Conservation (phyloP, 2,329 filamentous ascomycete species). For the Xylaria hypoxylon region DNA sequence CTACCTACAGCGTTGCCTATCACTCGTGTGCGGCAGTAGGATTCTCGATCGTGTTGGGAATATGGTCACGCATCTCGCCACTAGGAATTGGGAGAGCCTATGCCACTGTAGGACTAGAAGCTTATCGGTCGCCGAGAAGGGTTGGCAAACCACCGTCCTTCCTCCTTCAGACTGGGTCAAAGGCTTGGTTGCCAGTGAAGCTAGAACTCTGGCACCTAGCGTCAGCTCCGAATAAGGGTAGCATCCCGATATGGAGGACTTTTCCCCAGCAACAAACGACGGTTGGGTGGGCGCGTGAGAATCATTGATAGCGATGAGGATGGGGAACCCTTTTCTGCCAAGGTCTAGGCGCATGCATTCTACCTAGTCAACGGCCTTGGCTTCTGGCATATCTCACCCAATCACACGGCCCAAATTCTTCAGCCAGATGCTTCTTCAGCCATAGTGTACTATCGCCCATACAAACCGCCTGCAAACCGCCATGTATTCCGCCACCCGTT, state of each 20-base stretch:
- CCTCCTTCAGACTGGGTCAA: conserved; percentile 27
- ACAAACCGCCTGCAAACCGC: no score
- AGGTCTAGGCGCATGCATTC: conserved; percentile 27
- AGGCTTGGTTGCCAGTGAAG: conserved; percentile 12
- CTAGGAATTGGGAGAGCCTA: conserved; percentile 5
- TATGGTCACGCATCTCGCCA: conserved; percentile 25
- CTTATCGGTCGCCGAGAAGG: conserved; percentile 35
- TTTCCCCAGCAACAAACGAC: conserved; percentile 10
- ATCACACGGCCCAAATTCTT: conserved; percentile 1
- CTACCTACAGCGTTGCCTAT: conserved; percentile 6
- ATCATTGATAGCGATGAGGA: background rate
- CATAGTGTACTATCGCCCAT: background rate
- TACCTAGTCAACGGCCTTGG: background rate
- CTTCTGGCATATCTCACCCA: conserved; percentile 16
- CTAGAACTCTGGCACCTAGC: background rate
- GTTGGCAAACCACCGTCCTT: conserved; percentile 26
- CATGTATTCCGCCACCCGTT: conserved; percentile 8
- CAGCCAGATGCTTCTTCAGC: background rate
- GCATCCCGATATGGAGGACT: conserved; percentile 18
- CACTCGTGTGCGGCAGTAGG: conserved; percentile 17
- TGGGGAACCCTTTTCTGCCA: conserved; percentile 21
- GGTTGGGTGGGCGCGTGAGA: background rate
- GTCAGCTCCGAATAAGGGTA: conserved; percentile 25
- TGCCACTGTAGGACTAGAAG: conserved; percentile 8
- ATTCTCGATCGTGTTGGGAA: conserved; percentile 14